Evolutionary conservation across 768 basidiomycete species (phyloP).

Genomic region (Cyclocybe cylindracea): DNA sequence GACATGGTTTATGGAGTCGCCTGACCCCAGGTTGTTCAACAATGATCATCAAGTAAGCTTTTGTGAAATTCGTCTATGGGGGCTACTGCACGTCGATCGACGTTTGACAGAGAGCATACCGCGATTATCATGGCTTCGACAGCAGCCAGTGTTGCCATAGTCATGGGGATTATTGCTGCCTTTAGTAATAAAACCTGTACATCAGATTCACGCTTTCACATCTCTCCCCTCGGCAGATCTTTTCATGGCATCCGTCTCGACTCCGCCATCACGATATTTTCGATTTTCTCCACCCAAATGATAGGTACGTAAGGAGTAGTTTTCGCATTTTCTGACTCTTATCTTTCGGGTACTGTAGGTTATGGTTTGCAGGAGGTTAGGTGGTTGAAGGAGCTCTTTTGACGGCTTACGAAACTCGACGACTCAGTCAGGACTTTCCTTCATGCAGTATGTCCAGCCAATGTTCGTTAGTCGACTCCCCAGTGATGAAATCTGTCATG

Average conservation of each 20-base stretch:
- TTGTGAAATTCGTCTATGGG: not conserved
- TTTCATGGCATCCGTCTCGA: slow-evolving; percentile 50
- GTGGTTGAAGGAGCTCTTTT: no score
- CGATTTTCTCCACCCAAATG: slow-evolving; percentile 52
- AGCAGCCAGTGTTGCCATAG: slow-evolving; percentile 48
- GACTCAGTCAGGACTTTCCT: no score
- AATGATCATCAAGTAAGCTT: slow-evolving; percentile 38
- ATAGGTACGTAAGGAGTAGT: slow-evolving; percentile 25
- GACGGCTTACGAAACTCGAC: no score
- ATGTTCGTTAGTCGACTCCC: no score
- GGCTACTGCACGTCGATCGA: not conserved
- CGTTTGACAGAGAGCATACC: slow-evolving; percentile 42
- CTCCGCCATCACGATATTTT: slow-evolving; percentile 52
- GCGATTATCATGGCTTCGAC: slow-evolving; percentile 60
- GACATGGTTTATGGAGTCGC: slow-evolving; percentile 42
- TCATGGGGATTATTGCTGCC: slow-evolving; percentile 56
- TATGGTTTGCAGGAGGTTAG: no score
- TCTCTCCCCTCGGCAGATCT: slow-evolving; percentile 33
- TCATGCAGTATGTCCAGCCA: no score
- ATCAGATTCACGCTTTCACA: not conserved
- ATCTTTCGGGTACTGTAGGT: not conserved
- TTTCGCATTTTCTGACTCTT: not conserved
- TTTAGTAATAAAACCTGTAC: slow-evolving; percentile 29
- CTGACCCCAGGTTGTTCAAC: slow-evolving; percentile 59
- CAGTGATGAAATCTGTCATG: slow-evolving; percentile 53